Evolutionary conservation across 1,284 basidiomycete genomes (phyloP).

Genomic region (Termitomyces sp.): DNA sequence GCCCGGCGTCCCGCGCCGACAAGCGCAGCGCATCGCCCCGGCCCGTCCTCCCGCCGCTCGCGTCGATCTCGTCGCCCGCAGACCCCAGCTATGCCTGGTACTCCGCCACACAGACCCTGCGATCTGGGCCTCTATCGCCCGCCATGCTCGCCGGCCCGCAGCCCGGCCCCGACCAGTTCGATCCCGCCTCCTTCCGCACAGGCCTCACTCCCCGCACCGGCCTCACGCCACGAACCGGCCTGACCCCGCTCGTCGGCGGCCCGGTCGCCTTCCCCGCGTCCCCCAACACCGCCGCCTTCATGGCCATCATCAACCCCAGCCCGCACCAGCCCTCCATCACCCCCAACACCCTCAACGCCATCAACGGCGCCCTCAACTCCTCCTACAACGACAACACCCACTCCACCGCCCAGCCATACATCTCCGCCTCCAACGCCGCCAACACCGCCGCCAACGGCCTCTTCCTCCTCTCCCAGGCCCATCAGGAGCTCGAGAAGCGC

Average conservation of each 20-base stretch:
- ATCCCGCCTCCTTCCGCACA: constrained; percentile 58
- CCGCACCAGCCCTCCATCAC: constrained; percentile 72
- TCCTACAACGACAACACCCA: constrained; percentile 14
- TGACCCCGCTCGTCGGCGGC: constrained; percentile 82
- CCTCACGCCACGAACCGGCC: constrained; percentile 77
- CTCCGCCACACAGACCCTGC: constrained; percentile 61
- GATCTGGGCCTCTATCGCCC: constrained; percentile 88
- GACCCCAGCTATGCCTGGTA: constrained; percentile 77
- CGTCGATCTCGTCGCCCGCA: constrained; percentile 80
- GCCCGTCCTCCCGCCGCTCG: constrained; percentile 80
- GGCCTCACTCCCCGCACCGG: constrained; percentile 60
- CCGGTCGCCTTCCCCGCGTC: constrained; percentile 77
- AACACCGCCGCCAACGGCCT: constrained; percentile 81
- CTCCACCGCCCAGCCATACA: constrained; percentile 30
- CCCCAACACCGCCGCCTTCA: constrained; percentile 89
- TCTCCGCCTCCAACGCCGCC: constrained; percentile 44
- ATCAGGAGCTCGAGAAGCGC: constrained; percentile 93
- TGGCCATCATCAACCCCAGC: constrained; percentile 79
- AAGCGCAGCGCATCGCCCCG: constrained; percentile 34
- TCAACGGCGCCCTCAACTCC: constrained; percentile 65
- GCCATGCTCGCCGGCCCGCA: constrained; percentile 93
- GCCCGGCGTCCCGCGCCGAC: constrained; percentile 22
- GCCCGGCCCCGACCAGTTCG: constrained; percentile 48
- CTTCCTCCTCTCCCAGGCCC: constrained; percentile 89
- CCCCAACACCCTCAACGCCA: constrained; percentile 82